Base-by-base conservation (phyloP, 305 asterid genomes). In the Fraxinus sp. region DNA sequence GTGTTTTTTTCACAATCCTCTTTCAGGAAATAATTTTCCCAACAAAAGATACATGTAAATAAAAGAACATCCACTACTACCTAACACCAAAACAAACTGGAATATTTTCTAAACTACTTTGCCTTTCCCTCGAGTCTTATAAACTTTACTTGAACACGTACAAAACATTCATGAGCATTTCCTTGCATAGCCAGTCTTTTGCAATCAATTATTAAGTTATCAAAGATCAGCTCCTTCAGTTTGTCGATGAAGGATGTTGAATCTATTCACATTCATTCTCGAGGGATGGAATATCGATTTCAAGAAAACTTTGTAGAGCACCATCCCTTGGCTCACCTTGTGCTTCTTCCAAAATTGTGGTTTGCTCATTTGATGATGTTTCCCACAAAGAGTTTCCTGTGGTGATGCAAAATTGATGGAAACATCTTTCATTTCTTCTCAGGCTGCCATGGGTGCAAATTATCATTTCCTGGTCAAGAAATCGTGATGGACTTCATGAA, bases 371-470 rank as follows among this genome's bases (percentile, higher is more conserved):
- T 77, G 59, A 71, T 33, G 30, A 62, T 30, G 32, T 16, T 43
- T 72, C 28, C 77, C 77, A 68, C 37, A 36, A 35, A 28, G 18
- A 66, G 79, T 79, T 71, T 68, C 20, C 20, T 10, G 70, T 70
- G 72, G 14, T 57, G 35, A 22, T 73, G 73, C 39, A 41, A 9
- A 49, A 70, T 32, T 73, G 66, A 73, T 59, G 49, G 76, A 64
- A 52, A 79, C 88, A n/a, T 59, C 82, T 70, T 32, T 93, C 95
- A 93, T 86, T 93, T 93, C 95, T 96, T 94, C 92, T 96, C 98
- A 91, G 97, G 94, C 95, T 94, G 97, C 98, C 99, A 91, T 82
- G 90, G 86, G 87, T 90, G 92, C 90, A 93, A 89, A 91, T 91
- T 93, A 81, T 91, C 98, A 88, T 93, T 91, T 86, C 98, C 97